phyloP scores from a whole-genome alignment of 768 basidiomycete species.

The Termitomyces sp. region DNA sequence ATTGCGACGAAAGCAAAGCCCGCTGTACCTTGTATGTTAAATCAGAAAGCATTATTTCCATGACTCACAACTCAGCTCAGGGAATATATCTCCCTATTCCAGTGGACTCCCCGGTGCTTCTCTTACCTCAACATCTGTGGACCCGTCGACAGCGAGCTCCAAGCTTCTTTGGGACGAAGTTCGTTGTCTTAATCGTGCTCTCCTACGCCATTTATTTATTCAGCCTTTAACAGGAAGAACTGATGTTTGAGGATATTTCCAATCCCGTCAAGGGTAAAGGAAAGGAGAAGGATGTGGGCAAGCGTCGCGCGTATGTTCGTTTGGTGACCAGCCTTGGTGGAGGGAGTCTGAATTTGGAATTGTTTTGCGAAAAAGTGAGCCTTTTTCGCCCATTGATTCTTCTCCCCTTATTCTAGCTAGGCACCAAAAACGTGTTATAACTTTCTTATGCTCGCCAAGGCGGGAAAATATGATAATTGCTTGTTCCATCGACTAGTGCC shows the following conservation, averaged over 20 bases:
- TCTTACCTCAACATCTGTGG: constrained; percentile 88
- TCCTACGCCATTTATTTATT: background rate
- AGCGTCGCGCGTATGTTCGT: constrained; percentile 92
- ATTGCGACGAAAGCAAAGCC: constrained; percentile 48
- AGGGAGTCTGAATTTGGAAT: constrained; percentile 77
- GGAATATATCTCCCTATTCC: constrained; percentile 91
- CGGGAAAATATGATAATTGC: constrained; percentile 87
- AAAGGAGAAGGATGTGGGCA: constrained; percentile 92
- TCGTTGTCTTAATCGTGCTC: constrained; percentile 12
- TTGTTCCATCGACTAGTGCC: constrained; percentile 93
- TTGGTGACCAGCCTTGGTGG: constrained; percentile 91
- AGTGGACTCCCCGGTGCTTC: constrained; percentile 90
- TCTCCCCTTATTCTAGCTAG: constrained; percentile 33
- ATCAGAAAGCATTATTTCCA: background rate
- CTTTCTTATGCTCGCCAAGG: constrained; percentile 88
- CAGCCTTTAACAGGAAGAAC: constrained; percentile 63
- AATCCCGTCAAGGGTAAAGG: constrained; percentile 79
- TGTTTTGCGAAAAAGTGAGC: constrained; percentile 83
- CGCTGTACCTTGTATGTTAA: constrained; percentile 60
- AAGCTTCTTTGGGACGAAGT: constrained; percentile 95
- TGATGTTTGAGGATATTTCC: constrained; percentile 95
- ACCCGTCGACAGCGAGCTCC: constrained; percentile 64
- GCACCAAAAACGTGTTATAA: constrained; percentile 99
- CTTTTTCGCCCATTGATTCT: background rate
- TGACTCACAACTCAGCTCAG: constrained; percentile 32